Evolutionary conservation across 169 alveolate species (phyloP).

Genomic region (Cryptosporidium bovis): DNA sequence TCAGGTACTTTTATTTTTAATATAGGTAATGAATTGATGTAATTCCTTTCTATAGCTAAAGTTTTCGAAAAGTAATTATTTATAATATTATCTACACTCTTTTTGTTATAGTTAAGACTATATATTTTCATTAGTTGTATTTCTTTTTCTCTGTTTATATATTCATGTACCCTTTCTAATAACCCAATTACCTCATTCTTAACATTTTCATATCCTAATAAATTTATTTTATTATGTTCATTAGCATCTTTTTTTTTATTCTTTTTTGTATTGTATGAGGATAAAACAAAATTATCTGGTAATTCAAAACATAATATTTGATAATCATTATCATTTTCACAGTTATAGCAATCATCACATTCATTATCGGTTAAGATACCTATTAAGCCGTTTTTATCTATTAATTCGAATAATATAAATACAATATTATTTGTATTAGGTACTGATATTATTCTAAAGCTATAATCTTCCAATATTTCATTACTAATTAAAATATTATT

Average conservation of each 20-base stretch:
- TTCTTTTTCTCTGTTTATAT: conserved; percentile 10
- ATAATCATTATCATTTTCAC: background rate
- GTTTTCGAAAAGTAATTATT: conserved; percentile 17
- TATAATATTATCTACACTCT: background rate
- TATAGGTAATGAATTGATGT: conserved; percentile 1
- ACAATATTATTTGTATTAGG: conserved; percentile 7
- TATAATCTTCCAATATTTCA: background rate
- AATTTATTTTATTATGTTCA: background rate
- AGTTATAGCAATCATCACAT: background rate
- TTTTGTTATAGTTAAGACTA: background rate
- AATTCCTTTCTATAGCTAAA: background rate
- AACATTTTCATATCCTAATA: background rate
- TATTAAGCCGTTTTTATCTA: background rate
- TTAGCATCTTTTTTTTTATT: background rate
- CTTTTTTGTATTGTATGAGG: background rate
- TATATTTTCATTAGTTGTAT: background rate
- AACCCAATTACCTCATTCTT: background rate
- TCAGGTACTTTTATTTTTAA: background rate
- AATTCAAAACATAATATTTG: conserved; percentile 3
- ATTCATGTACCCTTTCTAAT: conserved; percentile 1
- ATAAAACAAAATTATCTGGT: background rate
- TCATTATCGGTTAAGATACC: background rate
- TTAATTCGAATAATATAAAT: conserved; percentile 1
- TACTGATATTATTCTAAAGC: conserved; percentile 1
- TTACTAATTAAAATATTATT: background rate